Evolutionary conservation across 192 early-diverging fungal genomes (phyloP), one percentile per base, ranked within the genome.

Genomic region (Umbelopsis isabellina): DNA sequence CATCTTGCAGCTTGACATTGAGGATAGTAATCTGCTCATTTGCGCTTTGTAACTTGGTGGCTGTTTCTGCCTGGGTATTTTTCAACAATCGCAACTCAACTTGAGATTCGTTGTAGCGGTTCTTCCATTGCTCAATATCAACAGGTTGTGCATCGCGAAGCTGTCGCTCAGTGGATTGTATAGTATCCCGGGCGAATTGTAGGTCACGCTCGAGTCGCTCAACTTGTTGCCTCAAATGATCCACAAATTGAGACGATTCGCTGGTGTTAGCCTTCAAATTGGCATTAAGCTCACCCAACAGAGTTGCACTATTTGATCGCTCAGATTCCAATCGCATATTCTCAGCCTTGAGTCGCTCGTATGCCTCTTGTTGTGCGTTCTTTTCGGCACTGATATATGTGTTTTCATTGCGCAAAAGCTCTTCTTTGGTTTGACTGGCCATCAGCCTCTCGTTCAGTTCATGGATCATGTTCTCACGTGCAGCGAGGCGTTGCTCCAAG

Each of bases 251-350:
- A 12, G 55, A 46, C 4, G 55, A 64, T 46, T 49, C 61, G 45
- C 23, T 49, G 4, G 70, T 71, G 25, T 30, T 45, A 13, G 30
- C 46, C 44, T 27, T 45, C 11, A 71, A 23, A 23, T 18, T 65
- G 11, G 55, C 58, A 49, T 65, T 71, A 25, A 71, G 44, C 16
- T 47, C 27, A 27, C 45, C 10, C 18, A 71, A n/a, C 47, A 65
- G 64, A 1, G 16, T 71, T 2, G 55, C 44, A 22, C 55, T 45
- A 3, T 61, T 48, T 1, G 25, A 30, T 64, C 70, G 70, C n/a
- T 71, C 70, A 65, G 41, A 30, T 27, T 45, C 55, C 15, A 71
- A 12, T 71, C 58, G 27, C 27, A 64, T 65, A 33, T 71, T 65
- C 46, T 71, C 58, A 1, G 44, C 23, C 9, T 45, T 64, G 18